Evolutionary conservation across 371 early-diverging fungal species (phyloP).

Genomic region (Amoeboaphelidium protococcarum): DNA sequence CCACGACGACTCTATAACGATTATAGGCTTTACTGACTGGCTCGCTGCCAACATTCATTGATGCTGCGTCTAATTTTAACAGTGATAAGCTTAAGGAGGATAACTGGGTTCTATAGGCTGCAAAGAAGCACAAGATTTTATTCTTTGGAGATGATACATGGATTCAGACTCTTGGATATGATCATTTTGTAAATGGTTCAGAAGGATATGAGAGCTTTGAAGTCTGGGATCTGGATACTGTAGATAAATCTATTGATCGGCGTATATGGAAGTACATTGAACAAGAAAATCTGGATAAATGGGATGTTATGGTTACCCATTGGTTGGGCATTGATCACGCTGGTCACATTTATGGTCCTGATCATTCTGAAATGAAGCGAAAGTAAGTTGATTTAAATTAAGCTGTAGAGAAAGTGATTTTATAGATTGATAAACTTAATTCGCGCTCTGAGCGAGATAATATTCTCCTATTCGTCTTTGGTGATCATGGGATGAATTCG

Average conservation of each 20-base stretch:
- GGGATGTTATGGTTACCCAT: slow-evolving; percentile 64
- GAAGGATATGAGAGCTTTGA: slow-evolving; percentile 55
- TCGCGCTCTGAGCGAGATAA: slow-evolving; percentile 55
- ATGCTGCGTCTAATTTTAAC: slow-evolving; percentile 77
- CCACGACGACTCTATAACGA: slow-evolving; percentile 85
- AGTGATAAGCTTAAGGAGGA: slow-evolving; percentile 55
- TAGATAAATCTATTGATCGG: slow-evolving; percentile 52
- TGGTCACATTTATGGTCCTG: slow-evolving; percentile 76
- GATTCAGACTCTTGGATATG: slow-evolving; percentile 43
- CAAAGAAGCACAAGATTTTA: slow-evolving; percentile 20
- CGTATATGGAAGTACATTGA: slow-evolving; percentile 11
- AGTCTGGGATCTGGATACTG: slow-evolving; percentile 75
- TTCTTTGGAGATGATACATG: slow-evolving; percentile 95
- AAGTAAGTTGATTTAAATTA: slow-evolving; percentile 60
- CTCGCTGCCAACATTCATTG: slow-evolving; percentile 70
- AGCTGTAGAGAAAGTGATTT: too few relatives aligned
- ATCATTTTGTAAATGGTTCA: slow-evolving; percentile 15
- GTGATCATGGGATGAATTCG: slow-evolving; percentile 97
- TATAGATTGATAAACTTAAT: slow-evolving; percentile 32
- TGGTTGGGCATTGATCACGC: slow-evolving; percentile 89
- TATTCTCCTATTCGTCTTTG: slow-evolving; percentile 72
- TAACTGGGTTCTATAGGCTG: slow-evolving; percentile 40
- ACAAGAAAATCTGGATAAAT: slow-evolving; percentile 9
- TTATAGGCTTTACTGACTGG: slow-evolving; percentile 76
- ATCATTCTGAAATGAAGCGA: slow-evolving; percentile 49